These are phyloP conservation scores for Penicillium sp. DNA, from an alignment of 2,329 filamentous ascomycete genomes.

Conservation along the genomic window DNA sequence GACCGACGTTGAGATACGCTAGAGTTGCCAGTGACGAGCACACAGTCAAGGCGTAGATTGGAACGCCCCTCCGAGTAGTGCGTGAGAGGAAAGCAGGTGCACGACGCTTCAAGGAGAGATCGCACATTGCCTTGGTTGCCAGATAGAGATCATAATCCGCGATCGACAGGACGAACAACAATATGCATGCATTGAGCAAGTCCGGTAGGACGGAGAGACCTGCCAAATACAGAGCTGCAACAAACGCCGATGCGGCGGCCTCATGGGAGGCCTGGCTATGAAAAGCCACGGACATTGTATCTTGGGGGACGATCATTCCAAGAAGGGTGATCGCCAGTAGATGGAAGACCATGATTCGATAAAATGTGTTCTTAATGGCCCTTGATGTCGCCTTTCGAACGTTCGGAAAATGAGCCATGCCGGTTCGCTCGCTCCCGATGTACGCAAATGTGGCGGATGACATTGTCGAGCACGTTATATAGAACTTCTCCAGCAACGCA, in stretches of 20 bases:
- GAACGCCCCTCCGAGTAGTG: slow-evolving; percentile 68
- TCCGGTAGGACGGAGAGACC: slow-evolving; percentile 63
- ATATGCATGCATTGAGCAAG: slow-evolving; percentile 70
- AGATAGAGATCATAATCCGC: slow-evolving; percentile 75
- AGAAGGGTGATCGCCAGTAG: slow-evolving; percentile 69
- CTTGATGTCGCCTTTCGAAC: slow-evolving; percentile 71
- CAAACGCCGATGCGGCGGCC: slow-evolving; percentile 67
- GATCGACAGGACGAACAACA: slow-evolving; percentile 72
- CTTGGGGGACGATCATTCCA: slow-evolving; percentile 73
- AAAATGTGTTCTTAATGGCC: slow-evolving; percentile 77
- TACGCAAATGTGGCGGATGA: slow-evolving; percentile 77
- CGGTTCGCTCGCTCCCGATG: slow-evolving; percentile 71
- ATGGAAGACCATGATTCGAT: slow-evolving; percentile 78
- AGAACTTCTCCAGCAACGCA: slow-evolving; percentile 50
- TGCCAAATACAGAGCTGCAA: slow-evolving; percentile 66
- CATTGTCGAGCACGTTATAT: slow-evolving; percentile 66
- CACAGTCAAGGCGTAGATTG: slow-evolving; percentile 62
- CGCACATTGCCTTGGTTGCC: slow-evolving; percentile 68
- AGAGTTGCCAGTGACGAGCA: slow-evolving; percentile 63
- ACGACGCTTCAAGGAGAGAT: slow-evolving; percentile 67
- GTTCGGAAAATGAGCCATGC: slow-evolving; percentile 74
- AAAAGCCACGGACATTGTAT: slow-evolving; percentile 58
- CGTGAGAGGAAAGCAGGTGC: slow-evolving; percentile 69
- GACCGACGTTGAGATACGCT: slow-evolving; percentile 63
- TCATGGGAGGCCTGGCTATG: slow-evolving; percentile 41